phyloP scores from a whole-genome alignment of 2,329 filamentous ascomycete species.

The Fusarium napiforme region DNA sequence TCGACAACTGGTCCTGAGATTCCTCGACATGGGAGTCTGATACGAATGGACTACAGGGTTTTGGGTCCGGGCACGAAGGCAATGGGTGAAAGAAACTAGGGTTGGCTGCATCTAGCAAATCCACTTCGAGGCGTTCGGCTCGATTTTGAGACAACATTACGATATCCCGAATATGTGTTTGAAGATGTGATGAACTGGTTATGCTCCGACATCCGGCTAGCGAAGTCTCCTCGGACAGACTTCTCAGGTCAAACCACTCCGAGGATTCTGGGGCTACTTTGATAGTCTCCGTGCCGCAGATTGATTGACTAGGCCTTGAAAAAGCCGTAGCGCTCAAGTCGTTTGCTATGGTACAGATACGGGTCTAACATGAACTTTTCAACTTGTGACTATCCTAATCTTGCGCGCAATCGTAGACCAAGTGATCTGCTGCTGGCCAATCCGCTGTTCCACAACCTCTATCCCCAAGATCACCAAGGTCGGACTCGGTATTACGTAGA shows the following conservation, averaged over 20 bases:
- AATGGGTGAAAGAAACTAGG: conserved; percentile 54
- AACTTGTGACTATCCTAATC: conserved; percentile 11
- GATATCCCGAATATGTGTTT: conserved; percentile 42
- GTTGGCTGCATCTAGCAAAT: conserved; percentile 58
- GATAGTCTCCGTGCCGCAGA: conserved; percentile 71
- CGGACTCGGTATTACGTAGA: neutral
- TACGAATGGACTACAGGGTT: conserved; percentile 43
- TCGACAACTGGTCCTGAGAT: conserved; percentile 42
- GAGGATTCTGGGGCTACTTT: conserved; percentile 66
- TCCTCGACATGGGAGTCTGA: conserved; percentile 43
- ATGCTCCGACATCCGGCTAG: conserved; percentile 59
- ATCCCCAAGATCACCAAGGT: no score
- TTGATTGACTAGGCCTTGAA: conserved; percentile 66
- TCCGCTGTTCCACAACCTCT: neutral
- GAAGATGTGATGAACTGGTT: conserved; percentile 47
- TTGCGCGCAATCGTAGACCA: neutral
- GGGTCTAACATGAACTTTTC: conserved; percentile 63
- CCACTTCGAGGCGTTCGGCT: conserved; percentile 61
- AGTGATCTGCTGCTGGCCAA: neutral
- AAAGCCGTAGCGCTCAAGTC: conserved; percentile 69
- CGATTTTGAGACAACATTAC: conserved; percentile 56
- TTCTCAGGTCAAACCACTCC: conserved; percentile 52
- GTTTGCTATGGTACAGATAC: conserved; percentile 73
- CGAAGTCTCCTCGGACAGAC: conserved; percentile 64
- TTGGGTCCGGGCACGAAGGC: conserved; percentile 52